A percentile compares a stretch with the other conserved stretches of the same genome.
phyloP scores from a whole-genome alignment of 176 grass and related monocot genomes.

The Luzula sylvatica region DNA sequence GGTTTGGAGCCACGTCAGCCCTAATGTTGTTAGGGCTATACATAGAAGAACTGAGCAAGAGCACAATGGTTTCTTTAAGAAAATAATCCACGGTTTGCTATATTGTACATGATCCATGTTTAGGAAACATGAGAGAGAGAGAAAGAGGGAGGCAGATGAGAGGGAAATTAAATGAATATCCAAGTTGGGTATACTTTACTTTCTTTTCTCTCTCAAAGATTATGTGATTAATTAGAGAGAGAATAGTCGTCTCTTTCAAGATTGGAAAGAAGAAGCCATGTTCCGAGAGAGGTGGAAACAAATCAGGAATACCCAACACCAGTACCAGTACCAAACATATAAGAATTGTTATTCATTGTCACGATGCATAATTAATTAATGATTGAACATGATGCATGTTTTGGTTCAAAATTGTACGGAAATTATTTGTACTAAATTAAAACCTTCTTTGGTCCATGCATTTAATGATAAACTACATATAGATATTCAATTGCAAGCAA shows the following conservation, averaged over 20 bases:
- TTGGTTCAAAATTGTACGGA: too few relatives aligned
- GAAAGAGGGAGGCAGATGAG: background rate
- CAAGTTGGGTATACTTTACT: background rate
- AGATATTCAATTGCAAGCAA: too few relatives aligned
- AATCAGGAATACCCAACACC: too few relatives aligned
- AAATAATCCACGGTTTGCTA: slow-evolving; percentile 14
- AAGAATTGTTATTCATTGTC: too few relatives aligned
- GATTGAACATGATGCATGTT: too few relatives aligned
- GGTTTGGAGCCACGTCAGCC: slow-evolving; percentile 17
- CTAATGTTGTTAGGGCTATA: slow-evolving; percentile 14
- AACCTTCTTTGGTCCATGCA: too few relatives aligned
- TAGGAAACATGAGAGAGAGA: slow-evolving; percentile 14
- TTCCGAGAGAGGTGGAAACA: too few relatives aligned
- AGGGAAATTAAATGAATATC: slow-evolving; percentile 6
- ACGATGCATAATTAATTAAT: too few relatives aligned
- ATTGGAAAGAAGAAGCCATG: too few relatives aligned
- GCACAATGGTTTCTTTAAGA: slow-evolving; percentile 12
- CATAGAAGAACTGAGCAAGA: slow-evolving; percentile 6
- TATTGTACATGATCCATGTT: slow-evolving; percentile 22
- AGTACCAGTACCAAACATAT: too few relatives aligned
- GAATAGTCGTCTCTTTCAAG: background rate
- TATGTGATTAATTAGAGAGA: background rate
- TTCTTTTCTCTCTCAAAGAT: background rate
- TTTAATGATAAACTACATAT: too few relatives aligned
- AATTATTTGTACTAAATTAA: too few relatives aligned